Conservation (phyloP, 805 yeast genomes). For the Metschnikowia matae region DNA sequence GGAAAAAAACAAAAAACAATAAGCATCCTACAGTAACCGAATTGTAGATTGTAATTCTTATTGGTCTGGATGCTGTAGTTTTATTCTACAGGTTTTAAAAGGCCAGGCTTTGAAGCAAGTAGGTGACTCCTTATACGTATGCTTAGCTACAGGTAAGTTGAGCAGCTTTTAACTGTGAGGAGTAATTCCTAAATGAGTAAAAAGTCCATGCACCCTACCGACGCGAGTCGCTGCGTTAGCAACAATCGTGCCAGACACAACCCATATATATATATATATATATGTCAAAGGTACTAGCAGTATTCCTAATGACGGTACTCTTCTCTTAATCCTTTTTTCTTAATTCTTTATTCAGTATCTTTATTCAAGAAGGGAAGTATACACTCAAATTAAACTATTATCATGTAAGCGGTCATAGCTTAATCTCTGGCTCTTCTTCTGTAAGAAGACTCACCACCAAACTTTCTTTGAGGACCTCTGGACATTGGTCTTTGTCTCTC, state of each 20-base stretch:
- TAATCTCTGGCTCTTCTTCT: constrained; percentile 62
- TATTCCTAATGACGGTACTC: too few species aligned
- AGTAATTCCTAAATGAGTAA: background rate
- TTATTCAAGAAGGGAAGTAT: constrained; percentile 17
- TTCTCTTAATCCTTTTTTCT: too few species aligned
- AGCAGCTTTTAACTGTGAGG: background rate
- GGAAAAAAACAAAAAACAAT: background rate
- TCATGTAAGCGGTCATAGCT: constrained; percentile 14
- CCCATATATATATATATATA: background rate
- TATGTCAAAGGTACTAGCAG: too few species aligned
- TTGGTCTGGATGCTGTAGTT: too few species aligned
- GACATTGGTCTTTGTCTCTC: constrained; percentile 52
- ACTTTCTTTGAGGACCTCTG: constrained; percentile 43
- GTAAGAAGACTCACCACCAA: constrained; percentile 42
- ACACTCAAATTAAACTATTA: constrained; percentile 15
- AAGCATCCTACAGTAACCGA: too few species aligned
- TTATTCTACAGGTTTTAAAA: too few species aligned
- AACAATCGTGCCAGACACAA: background rate
- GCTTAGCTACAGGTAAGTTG: background rate
- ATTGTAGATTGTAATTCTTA: too few species aligned
- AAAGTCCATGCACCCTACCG: background rate
- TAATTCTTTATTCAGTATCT: constrained; percentile 6
- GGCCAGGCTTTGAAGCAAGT: background rate
- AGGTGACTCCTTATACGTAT: background rate
- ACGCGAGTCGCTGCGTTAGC: background rate